phyloP scores from a whole-genome alignment of 1,139 yeast species.

The Saccharomyces hybrid region DNA sequence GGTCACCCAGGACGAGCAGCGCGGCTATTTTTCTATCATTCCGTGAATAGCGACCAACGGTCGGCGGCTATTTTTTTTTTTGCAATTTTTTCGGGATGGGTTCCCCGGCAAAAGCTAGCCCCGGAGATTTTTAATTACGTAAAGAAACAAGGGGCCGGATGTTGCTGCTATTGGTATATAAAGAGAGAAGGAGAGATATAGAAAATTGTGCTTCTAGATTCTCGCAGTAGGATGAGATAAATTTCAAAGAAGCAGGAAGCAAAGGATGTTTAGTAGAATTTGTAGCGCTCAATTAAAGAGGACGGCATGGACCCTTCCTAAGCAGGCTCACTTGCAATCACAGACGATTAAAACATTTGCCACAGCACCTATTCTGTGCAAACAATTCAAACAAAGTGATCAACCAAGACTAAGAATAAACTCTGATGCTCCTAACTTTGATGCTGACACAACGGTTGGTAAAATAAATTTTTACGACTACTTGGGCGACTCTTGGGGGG shows the following conservation, averaged over 20 bases:
- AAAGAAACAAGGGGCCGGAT: background rate
- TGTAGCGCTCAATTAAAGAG: background rate
- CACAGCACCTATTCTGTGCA: conserved; percentile 24
- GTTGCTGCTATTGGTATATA: background rate
- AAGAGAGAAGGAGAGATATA: background rate
- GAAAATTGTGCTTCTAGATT: no score
- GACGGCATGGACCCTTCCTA: background rate
- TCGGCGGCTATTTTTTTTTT: background rate
- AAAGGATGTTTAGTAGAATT: background rate
- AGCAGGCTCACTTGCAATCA: conserved; percentile 4
- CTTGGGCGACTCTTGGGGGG: conserved; percentile 75
- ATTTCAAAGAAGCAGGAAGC: no score
- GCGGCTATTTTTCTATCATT: background rate
- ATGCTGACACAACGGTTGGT: conserved; percentile 71
- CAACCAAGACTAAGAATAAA: conserved; percentile 64
- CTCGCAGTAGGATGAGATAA: background rate
- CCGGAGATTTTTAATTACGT: background rate
- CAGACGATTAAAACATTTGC: conserved; percentile 11
- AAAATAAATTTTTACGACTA: conserved; percentile 73
- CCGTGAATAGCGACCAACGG: background rate
- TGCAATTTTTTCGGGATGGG: background rate
- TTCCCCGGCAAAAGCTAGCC: background rate
- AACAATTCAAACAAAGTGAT: conserved; percentile 47
- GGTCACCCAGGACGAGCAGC: background rate
- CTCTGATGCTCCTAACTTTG: conserved; percentile 76